phyloP scores from a whole-genome alignment of 2,329 filamentous ascomycete species.

The Fusarium praegraminearum region DNA sequence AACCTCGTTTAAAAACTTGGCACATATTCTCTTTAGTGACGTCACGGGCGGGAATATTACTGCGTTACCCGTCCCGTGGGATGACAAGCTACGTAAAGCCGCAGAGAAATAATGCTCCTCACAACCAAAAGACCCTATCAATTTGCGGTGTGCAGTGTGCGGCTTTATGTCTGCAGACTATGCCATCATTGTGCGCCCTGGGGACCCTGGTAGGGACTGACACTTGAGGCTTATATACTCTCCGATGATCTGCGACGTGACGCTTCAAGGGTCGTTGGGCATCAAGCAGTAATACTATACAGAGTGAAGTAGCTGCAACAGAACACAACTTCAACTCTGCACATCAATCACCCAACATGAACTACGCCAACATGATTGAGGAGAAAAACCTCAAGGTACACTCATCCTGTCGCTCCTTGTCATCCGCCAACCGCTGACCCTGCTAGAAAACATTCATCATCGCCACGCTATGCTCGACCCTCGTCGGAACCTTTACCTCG shows the following conservation, averaged over 20 bases:
- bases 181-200: constrained; percentile 31
- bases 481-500: constrained; percentile 46
- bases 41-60: background rate
- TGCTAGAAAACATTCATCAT: constrained; percentile 46
- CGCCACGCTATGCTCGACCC: constrained; percentile 43
- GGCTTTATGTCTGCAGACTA: background rate
- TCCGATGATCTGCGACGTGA: constrained; percentile 19
- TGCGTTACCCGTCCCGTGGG: background rate
- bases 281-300: constrained; percentile 6
- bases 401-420: background rate
- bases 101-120: background rate
- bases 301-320: background rate
- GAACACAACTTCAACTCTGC: background rate
- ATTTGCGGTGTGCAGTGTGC: constrained; percentile 31
- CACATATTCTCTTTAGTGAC: constrained; percentile 12
- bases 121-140: background rate
- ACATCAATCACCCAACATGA: constrained; percentile 28
- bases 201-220: background rate
- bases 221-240: constrained; percentile 15
- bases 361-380: constrained; percentile 45
- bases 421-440: accelerated
- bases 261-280: constrained; percentile 17
- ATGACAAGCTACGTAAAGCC: constrained; percentile 16
- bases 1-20: constrained; percentile 13
- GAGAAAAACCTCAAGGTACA: constrained; percentile 43